These are phyloP conservation scores for Globisporangium apiculatum DNA, from an alignment of 352 stramenopile genomes.

Conservation along the genomic window DNA sequence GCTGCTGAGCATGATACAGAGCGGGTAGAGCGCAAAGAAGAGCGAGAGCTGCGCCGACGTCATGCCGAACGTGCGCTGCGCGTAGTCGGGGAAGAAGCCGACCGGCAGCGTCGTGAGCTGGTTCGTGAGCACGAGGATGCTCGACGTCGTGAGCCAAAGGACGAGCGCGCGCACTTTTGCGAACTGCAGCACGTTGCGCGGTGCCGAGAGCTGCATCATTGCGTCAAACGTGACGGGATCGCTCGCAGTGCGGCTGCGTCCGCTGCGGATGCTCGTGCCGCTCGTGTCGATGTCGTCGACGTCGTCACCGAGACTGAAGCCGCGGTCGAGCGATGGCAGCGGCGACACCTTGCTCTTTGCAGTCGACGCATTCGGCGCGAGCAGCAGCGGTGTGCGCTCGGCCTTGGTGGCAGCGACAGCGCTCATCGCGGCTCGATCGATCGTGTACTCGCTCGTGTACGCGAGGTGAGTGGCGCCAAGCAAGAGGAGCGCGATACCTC, in stretches of 20 bases:
- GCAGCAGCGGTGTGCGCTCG: conserved; percentile 15
- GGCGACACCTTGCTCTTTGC: conserved; percentile 8
- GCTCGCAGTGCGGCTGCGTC: conserved; percentile 8
- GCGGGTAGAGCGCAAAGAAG: conserved; percentile 69
- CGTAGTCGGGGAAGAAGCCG: conserved; percentile 68
- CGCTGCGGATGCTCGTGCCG: conserved; percentile 21
- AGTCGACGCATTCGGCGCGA: neutral
- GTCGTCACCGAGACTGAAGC: conserved; percentile 12
- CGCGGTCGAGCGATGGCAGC: conserved; percentile 1
- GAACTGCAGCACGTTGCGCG: conserved; percentile 43
- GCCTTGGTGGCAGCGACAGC: neutral
- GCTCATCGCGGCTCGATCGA: neutral
- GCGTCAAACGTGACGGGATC: conserved; percentile 37
- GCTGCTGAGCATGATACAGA: conserved; percentile 72
- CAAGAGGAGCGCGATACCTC: no score
- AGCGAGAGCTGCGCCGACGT: conserved; percentile 39
- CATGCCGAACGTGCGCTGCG: conserved; percentile 34
- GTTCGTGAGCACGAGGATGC: conserved; percentile 63
- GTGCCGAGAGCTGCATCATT: conserved; percentile 56
- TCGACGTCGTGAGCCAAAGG: conserved; percentile 41
- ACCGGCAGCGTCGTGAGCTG: conserved; percentile 68
- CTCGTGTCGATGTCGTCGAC: conserved; percentile 24
- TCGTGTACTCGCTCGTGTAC: no score
- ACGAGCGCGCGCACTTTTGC: conserved; percentile 30
- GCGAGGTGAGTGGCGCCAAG: neutral